Evolutionary conservation across 805 yeast species (phyloP), one percentile per base, ranked within the genome.

Genomic region (Suhomyces faveliae): DNA sequence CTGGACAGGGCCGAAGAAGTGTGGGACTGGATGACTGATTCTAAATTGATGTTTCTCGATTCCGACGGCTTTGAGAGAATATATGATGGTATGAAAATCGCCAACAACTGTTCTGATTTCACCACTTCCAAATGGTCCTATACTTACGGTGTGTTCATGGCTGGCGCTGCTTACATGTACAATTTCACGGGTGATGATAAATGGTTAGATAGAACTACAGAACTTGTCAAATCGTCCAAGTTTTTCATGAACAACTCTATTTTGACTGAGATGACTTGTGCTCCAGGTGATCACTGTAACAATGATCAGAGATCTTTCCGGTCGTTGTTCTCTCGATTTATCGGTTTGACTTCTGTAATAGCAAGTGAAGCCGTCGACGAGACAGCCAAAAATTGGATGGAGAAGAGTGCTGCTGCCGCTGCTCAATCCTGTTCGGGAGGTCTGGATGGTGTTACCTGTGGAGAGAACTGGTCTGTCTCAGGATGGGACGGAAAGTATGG

Each of bases 371-470:
- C 80, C 4, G 8, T 33, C 19, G 15, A 15, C 37, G 20, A 7
- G 21, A 20, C 12, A 1, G 8, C n/a, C 30, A 58, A 62, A 24
- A 76, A 67, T 33, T 59, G 62, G 3, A 76, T 86, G 38, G 59
- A 53, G 45, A 64, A 74, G 2, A 78, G 86, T 43, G 90, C 92
- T 0, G 55, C 61, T 45, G 91, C 80, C 2, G 91, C 89, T 6
- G 90, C 90, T 1, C 65, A 69, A 42, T 75, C 89, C 0, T 87
- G 94, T 66, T 64, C 78, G 12, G 94, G 92, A 58, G 97, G 97
- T 58, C 50, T 68, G 4, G 97, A 91, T 63, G 89, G 89, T 13
- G 85, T 82, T 53, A 91, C 97, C 0, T 87, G 95, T 73, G 94
- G 92, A 27, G 62, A 78, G 50, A 73, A 78, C 63, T 87, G 95